phyloP scores from a whole-genome alignment of 2,329 filamentous ascomycete species.

The Penicillium sp. region DNA sequence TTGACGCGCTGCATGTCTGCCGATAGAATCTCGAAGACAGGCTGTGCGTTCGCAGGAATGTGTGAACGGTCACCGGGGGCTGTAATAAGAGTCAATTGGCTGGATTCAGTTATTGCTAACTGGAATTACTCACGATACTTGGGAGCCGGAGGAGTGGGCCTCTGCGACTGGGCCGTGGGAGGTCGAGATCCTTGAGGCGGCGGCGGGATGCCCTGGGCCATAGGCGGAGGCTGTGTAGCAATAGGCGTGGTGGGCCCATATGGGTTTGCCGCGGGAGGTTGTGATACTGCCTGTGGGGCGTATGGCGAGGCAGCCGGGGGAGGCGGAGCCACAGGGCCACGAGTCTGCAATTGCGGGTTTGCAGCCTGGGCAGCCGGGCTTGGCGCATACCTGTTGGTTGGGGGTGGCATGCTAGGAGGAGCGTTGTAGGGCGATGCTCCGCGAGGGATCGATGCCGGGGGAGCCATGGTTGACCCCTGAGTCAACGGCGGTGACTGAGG shows the following conservation, averaged over 20 bases:
- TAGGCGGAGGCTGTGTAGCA: conserved; percentile 31
- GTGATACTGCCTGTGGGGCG: conserved; percentile 51
- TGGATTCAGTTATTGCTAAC: not conserved
- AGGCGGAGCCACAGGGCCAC: conserved; percentile 52
- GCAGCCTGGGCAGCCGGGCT: conserved; percentile 57
- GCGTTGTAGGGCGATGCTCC: conserved; percentile 84
- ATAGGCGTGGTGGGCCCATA: conserved; percentile 50
- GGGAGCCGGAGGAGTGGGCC: conserved; percentile 50
- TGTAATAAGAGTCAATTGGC: conserved; percentile 19
- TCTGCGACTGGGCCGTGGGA: conserved; percentile 51
- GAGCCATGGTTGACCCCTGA: conserved; percentile 37
- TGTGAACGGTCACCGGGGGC: conserved; percentile 81
- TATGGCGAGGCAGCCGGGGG: conserved; percentile 53
- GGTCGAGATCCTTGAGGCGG: conserved; percentile 45
- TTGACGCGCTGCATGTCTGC: conserved; percentile 88
- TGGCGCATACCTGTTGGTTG: conserved; percentile 73
- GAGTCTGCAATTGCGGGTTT: conserved; percentile 45
- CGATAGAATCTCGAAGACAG: conserved; percentile 75
- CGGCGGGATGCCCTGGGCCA: conserved; percentile 34
- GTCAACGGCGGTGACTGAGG: conserved; percentile 44
- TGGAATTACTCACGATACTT: conserved; percentile 61
- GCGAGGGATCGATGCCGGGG: conserved; percentile 60
- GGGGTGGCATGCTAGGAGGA: conserved; percentile 67
- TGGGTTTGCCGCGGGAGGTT: conserved; percentile 40
- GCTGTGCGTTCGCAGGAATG: conserved; percentile 73